Evolutionary conservation across 2,329 filamentous ascomycete species (phyloP).

Genomic region (Fusarium heterosporum): DNA sequence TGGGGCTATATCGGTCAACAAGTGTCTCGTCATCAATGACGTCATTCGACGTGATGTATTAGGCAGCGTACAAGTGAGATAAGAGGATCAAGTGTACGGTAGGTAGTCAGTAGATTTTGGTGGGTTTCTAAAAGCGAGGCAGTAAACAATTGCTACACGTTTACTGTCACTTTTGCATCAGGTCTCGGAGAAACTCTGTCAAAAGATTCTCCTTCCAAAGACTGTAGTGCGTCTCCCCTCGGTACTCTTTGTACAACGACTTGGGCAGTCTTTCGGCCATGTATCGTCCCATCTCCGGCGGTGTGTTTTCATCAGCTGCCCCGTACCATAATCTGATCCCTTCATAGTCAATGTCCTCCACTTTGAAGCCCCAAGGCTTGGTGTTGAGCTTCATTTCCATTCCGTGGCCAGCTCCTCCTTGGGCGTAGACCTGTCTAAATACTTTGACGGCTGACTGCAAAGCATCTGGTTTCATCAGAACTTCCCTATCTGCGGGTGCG

Average conservation of each 20-base stretch:
- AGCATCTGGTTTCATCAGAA: background rate
- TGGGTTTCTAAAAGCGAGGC: too few species aligned
- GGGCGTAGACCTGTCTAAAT: background rate
- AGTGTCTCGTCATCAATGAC: too few species aligned
- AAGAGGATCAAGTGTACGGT: too few species aligned
- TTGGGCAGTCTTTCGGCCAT: constrained; percentile 27
- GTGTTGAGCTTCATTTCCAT: background rate
- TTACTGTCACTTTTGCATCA: background rate
- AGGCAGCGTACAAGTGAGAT: too few species aligned
- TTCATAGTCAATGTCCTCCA: background rate
- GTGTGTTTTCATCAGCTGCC: constrained; percentile 1
- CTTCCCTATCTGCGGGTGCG: rapidly evolving
- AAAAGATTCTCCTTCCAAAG: background rate
- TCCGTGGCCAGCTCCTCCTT: background rate
- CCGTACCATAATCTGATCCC: constrained; percentile 1
- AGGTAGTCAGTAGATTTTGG: too few species aligned
- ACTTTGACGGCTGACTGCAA: background rate
- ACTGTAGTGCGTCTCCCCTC: background rate
- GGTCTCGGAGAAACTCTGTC: background rate
- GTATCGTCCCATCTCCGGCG: constrained; percentile 3
- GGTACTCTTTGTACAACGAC: background rate
- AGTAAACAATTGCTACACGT: too few species aligned
- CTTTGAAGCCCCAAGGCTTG: constrained; percentile 2
- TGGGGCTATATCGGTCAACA: too few species aligned
- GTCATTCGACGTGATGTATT: too few species aligned